Conservation (phyloP, 148 eudicot genomes). For the Salicornia ramosissima region DNA sequence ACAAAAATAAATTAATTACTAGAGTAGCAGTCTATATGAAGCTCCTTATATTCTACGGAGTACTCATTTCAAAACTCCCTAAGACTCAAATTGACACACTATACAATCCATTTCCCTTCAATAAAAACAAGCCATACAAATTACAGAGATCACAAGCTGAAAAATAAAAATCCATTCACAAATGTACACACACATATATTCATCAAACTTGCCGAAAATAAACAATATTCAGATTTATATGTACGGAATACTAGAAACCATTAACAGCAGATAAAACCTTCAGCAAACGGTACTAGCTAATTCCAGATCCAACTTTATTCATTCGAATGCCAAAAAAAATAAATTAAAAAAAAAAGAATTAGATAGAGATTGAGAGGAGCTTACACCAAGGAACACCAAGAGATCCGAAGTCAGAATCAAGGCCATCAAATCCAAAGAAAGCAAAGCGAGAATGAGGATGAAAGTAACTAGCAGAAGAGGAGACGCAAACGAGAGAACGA, state of each 20-base stretch:
- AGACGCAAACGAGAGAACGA: constrained; percentile 56
- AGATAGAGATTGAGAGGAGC: constrained; percentile 26
- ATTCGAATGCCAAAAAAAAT: background rate
- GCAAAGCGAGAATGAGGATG: constrained; percentile 47
- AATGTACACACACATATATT: background rate
- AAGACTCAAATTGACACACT: background rate
- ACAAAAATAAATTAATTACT: background rate
- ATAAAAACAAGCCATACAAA: background rate
- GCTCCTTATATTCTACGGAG: too few species aligned
- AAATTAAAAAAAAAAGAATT: background rate
- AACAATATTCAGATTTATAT: background rate
- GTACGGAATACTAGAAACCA: constrained; percentile 6
- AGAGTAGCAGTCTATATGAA: background rate
- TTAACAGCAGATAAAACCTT: background rate
- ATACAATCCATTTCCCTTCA: background rate
- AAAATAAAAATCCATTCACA: background rate
- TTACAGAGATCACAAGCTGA: background rate
- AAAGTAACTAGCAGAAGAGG: constrained; percentile 21
- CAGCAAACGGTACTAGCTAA: background rate
- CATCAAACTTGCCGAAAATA: background rate
- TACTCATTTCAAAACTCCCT: background rate
- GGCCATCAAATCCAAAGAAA: constrained; percentile 59
- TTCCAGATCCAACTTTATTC: constrained; percentile 11
- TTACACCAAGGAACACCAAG: constrained; percentile 96
- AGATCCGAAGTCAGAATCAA: constrained; percentile 77